These are phyloP conservation scores for Calocera viscosa DNA, from an alignment of 768 basidiomycete genomes.

Conservation along the genomic window DNA sequence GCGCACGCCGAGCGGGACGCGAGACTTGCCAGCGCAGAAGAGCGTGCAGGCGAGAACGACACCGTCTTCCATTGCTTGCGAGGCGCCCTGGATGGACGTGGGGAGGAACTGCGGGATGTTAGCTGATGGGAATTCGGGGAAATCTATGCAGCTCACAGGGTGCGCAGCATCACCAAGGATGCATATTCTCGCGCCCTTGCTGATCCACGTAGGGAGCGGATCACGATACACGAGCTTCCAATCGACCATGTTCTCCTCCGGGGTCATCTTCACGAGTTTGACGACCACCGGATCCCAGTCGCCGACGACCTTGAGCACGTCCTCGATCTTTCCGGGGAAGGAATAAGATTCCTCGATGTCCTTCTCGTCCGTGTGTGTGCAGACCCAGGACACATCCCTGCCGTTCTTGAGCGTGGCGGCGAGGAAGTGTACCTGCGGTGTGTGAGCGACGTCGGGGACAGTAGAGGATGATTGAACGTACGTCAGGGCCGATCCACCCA, in stretches of 20 bases:
- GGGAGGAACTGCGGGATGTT: not conserved
- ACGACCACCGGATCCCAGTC: conserved; percentile 13
- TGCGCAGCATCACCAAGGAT: conserved; percentile 24
- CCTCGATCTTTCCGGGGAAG: conserved; percentile 8
- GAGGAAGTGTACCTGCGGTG: conserved; percentile 14
- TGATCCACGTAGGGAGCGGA: conserved; percentile 23
- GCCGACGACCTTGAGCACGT: conserved; percentile 14
- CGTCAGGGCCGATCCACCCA: conserved; percentile 13
- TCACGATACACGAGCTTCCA: conserved; percentile 23
- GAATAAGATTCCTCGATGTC: conserved; percentile 12
- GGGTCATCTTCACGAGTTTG: not conserved
- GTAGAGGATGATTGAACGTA: not conserved
- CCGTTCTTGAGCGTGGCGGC: conserved; percentile 10
- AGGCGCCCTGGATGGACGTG: conserved; percentile 1
- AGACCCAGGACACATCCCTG: conserved; percentile 12
- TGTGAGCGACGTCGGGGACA: not conserved
- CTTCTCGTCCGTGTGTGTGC: conserved; percentile 6
- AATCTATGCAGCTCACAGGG: not conserved
- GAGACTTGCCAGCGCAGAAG: conserved; percentile 5
- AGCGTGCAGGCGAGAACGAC: conserved; percentile 3
- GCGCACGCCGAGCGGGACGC: conserved; percentile 5
- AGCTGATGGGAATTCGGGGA: not conserved
- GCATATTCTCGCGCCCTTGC: conserved; percentile 17
- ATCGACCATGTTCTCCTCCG: conserved; percentile 17
- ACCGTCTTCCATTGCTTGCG: conserved; percentile 6